Conservation (phyloP, 345 rosid species). For the Angophora floribunda region DNA sequence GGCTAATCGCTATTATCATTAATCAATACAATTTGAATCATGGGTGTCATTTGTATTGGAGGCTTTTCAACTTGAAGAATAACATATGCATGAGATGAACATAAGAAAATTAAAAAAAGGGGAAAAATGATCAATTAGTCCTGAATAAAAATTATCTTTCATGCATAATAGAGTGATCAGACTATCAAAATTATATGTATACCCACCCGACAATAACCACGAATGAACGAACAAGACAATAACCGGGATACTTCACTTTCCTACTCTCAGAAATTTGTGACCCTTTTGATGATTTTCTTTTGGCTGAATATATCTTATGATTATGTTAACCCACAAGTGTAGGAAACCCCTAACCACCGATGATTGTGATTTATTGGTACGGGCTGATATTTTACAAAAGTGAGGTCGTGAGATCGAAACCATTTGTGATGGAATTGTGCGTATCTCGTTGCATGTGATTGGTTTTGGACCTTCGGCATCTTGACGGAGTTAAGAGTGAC, state of each 20-base stretch:
- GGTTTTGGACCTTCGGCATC: neutral
- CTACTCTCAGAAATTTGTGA: neutral
- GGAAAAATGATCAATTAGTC: neutral
- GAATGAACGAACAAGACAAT: neutral
- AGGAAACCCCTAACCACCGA: neutral
- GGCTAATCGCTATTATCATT: too few relatives aligned
- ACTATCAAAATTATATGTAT: neutral
- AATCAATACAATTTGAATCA: neutral
- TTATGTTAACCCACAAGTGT: neutral
- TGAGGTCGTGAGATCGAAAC: neutral
- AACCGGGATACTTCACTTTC: neutral
- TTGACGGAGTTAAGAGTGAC: too few relatives aligned
- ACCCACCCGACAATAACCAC: neutral
- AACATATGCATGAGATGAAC: neutral
- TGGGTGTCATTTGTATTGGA: neutral
- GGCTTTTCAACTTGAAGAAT: neutral
- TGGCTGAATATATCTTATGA: too few relatives aligned
- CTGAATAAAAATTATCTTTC: neutral
- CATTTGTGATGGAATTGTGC: accelerated
- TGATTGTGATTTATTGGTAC: neutral
- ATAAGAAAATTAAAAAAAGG: neutral
- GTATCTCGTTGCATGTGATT: neutral
- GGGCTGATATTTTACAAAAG: neutral
- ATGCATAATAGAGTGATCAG: neutral
- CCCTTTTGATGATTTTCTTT: neutral